phyloP scores from a whole-genome alignment of 495 filamentous ascomycete genomes.

The Chaetomium tenue region DNA sequence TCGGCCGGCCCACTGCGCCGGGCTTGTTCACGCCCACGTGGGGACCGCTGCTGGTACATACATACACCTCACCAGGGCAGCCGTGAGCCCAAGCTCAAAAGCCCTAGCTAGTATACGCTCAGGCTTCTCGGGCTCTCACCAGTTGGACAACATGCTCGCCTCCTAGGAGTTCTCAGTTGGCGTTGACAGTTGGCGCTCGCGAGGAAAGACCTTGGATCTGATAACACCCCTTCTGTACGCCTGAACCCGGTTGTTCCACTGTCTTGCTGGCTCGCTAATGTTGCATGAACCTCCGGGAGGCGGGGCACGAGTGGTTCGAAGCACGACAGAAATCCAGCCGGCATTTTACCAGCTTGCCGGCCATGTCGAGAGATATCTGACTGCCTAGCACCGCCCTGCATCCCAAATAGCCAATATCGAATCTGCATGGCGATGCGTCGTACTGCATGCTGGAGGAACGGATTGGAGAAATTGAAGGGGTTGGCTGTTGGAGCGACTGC shows the following conservation, averaged over 20 bases:
- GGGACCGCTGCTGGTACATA: not conserved
- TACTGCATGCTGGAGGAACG: slow-evolving; percentile 29
- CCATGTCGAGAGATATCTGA: slow-evolving; percentile 30
- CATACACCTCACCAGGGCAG: not conserved
- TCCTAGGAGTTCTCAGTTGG: not conserved
- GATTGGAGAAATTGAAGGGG: slow-evolving; percentile 33
- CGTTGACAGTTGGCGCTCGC: not conserved
- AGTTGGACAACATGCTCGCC: not conserved
- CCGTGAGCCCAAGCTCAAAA: not conserved
- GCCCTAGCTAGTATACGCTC: not conserved
- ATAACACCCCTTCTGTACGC: not conserved
- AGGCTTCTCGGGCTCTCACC: not conserved
- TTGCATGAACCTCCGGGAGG: slow-evolving; percentile 16
- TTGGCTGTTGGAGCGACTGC: slow-evolving; percentile 1
- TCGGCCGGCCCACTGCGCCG: slow-evolving; percentile 31
- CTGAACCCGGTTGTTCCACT: not conserved
- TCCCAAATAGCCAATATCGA: slow-evolving; percentile 36
- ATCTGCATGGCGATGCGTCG: slow-evolving; percentile 27
- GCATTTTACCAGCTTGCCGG: slow-evolving; percentile 44
- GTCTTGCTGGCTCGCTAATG: no score
- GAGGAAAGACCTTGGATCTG: not conserved
- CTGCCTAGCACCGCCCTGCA: slow-evolving; percentile 22
- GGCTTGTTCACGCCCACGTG: slow-evolving; percentile 16
- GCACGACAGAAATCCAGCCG: slow-evolving; percentile 32
- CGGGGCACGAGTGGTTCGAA: slow-evolving; percentile 23